Evolutionary conservation across 176 grass and related monocot genomes (phyloP).

Genomic region (Musa acuminata): DNA sequence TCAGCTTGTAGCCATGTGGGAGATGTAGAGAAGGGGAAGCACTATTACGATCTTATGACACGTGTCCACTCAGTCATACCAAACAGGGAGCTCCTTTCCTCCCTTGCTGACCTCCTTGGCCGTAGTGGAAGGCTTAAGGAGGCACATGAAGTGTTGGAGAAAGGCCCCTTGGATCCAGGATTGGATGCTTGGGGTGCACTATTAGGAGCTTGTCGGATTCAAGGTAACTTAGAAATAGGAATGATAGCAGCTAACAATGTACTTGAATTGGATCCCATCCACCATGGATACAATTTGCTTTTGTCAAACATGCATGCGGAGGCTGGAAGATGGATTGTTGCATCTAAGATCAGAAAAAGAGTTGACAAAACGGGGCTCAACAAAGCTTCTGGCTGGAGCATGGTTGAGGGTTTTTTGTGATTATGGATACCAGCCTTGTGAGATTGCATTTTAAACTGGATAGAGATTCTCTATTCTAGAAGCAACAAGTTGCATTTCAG

Average conservation of each 20-base stretch:
- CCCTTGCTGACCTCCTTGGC: slow-evolving; percentile 21
- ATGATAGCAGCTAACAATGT: slow-evolving; percentile 2
- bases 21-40: slow-evolving; percentile 14
- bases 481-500: not conserved
- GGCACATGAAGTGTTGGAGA: slow-evolving; percentile 14
- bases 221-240: slow-evolving; percentile 15
- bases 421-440: not conserved
- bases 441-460: not conserved
- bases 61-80: not conserved
- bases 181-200: slow-evolving; percentile 20
- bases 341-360: slow-evolving; percentile 14
- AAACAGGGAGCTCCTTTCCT: slow-evolving; percentile 6
- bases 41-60: slow-evolving; percentile 12
- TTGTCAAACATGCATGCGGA: slow-evolving; percentile 18
- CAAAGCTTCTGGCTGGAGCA: slow-evolving; percentile 12
- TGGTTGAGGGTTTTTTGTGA: slow-evolving; percentile 14
- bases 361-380: not conserved
- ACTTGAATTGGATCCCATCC: slow-evolving; percentile 1
- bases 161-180: slow-evolving; percentile 6
- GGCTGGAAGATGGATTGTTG: slow-evolving; percentile 5
- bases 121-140: slow-evolving; percentile 12
- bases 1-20: slow-evolving; percentile 25
- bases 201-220: slow-evolving; percentile 6
- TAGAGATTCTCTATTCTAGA: not conserved
- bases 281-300: slow-evolving; percentile 14